phyloP scores from a whole-genome alignment of 169 alveolate species.

The Plasmodium vivax region DNA sequence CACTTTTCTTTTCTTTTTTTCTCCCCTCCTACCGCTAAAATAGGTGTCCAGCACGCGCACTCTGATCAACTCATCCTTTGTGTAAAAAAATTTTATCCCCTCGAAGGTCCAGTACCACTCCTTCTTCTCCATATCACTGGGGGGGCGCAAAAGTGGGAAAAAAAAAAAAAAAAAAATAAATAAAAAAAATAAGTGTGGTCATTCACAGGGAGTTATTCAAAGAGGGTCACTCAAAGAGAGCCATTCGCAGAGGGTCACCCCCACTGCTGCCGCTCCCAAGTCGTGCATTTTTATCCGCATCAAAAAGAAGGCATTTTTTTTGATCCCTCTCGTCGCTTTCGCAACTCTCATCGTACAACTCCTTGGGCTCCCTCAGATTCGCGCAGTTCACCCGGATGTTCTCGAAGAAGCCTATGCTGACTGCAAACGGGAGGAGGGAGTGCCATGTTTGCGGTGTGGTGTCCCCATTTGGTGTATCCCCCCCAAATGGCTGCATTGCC shows the following conservation, averaged over 20 bases:
- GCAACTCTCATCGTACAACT: conserved; percentile 13
- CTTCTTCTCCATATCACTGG: conserved; percentile 42
- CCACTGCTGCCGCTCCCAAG: neutral
- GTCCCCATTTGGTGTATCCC: neutral
- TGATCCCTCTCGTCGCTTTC: neutral
- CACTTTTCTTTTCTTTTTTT: neutral
- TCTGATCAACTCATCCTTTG: conserved; percentile 46
- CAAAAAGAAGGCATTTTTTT: neutral
- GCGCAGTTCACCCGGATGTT: conserved; percentile 56
- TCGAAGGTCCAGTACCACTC: conserved; percentile 68
- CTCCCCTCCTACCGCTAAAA: conserved; percentile 37
- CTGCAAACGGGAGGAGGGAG: neutral
- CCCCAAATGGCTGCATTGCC: neutral
- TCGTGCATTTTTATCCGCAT: neutral
- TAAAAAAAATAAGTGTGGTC: neutral
- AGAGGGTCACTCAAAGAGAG: neutral
- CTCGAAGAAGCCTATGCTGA: conserved; percentile 60
- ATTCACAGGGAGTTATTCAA: neutral
- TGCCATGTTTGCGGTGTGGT: neutral
- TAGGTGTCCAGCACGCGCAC: conserved; percentile 56
- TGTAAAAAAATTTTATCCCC: conserved; percentile 58
- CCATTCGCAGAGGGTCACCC: neutral
- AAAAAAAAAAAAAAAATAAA: neutral
- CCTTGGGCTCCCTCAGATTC: conserved; percentile 59
- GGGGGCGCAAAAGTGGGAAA: neutral